Base-by-base conservation (phyloP, 2,329 filamentous ascomycete species). In the Aspergillaceae sp. region DNA sequence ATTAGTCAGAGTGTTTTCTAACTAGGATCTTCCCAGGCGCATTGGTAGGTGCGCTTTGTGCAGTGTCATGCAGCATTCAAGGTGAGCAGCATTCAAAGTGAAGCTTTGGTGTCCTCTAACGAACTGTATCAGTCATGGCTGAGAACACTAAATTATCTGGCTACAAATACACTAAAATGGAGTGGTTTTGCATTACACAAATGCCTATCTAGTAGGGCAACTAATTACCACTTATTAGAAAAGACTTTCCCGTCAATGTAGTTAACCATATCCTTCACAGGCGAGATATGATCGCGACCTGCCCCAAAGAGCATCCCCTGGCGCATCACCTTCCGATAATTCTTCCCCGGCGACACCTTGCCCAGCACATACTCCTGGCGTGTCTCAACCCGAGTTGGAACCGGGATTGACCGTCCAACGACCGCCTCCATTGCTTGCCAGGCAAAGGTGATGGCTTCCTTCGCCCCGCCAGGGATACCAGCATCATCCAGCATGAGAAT, bases 351-450 rank as follows among this genome's bases (percentile, higher is more conserved):
- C 26, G 63, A 69, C 7, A 80, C 66, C 53, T 79, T 79, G 3
- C 78, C 78, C 4, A 80, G 66, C 1, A 80, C 70, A 53, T 74
- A 76, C 41, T 70, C 65, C 46, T 64, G 60, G 29, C 72, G 64
- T 26, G 75, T 77, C 62, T 80, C 76, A 2, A 78, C 76, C 5
- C 72, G 63, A n/a, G 63, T 65, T 2, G 77, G 77, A 6, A 81
- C 74, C 1, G 73, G 74, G 41, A 80, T 76, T 29, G 69, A 72
- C 10, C 78, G 68, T 5, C 75, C 77, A 0, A 79, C 71, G 10
- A 81, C 57, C 2, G 77, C 75, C 56, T 82, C 77, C 71, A 82
- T 76, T 2, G 73, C 78, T 60, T 80, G 76, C 72, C 76, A 79
- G 3, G 79, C 78, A 56, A 82, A 80, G 1, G 73, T 77, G 43